phyloP scores from a whole-genome alignment of 208 protist genomes.

The Acanthamoeba quina region DNA sequence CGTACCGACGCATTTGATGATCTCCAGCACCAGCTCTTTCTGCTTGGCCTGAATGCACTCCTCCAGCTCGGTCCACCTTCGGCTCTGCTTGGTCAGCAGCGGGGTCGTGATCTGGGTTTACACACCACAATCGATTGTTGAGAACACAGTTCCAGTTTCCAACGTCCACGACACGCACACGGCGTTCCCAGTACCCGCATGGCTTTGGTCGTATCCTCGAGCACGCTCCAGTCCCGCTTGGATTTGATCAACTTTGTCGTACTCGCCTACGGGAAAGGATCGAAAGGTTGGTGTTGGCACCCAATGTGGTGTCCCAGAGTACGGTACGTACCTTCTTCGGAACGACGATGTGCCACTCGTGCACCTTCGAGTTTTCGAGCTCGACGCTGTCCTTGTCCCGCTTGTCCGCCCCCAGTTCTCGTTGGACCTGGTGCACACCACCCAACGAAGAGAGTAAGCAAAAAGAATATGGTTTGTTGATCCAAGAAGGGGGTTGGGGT shows the following conservation, averaged over 20 bases:
- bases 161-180: no score
- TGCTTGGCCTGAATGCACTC: constrained; percentile 87
- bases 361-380: constrained; percentile 49
- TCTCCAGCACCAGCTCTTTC: constrained; percentile 93
- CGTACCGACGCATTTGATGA: constrained; percentile 94
- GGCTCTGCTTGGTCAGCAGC: constrained; percentile 85
- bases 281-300: neutral
- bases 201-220: neutral
- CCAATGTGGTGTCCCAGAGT: neutral
- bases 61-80: constrained; percentile 79
- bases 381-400: constrained; percentile 72
- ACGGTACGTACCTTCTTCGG: constrained; percentile 45
- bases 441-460: neutral
- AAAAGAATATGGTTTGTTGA: neutral
- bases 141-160: no score
- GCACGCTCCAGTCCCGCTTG: constrained; percentile 30
- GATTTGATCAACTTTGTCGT: constrained; percentile 23
- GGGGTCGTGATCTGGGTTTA: constrained; percentile 94
- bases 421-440: neutral
- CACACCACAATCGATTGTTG: constrained; percentile 90
- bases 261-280: neutral
- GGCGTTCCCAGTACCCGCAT: constrained; percentile 13
- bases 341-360: constrained; percentile 68
- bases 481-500: neutral
- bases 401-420: constrained; percentile 57